phyloP scores from a whole-genome alignment of 768 basidiomycete genomes.

The Mycena indigotica region DNA sequence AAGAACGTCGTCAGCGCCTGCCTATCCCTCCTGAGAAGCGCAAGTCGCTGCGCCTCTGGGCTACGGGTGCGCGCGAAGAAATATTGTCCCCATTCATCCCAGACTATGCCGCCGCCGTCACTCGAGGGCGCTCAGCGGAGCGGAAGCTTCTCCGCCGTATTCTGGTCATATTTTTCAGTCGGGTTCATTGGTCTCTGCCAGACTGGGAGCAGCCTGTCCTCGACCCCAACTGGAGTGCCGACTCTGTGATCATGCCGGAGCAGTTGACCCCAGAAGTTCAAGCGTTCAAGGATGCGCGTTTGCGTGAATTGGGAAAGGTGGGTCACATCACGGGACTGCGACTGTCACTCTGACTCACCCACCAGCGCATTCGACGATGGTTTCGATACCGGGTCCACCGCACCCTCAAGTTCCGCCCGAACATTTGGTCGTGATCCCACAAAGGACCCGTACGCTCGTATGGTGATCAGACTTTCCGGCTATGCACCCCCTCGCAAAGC shows the following conservation, averaged over 20 bases:
- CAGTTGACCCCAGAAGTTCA: background rate
- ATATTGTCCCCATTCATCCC: background rate
- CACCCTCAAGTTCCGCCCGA: background rate
- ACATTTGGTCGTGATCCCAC: background rate
- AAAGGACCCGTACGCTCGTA: background rate
- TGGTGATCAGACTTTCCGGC: background rate
- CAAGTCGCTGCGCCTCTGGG: slow-evolving; percentile 1
- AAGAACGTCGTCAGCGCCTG: too few species aligned
- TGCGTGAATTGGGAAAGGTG: background rate
- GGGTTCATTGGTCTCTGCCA: background rate
- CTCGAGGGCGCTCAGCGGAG: background rate
- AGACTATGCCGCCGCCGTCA: background rate
- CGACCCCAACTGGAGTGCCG: background rate
- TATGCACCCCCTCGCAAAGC: background rate
- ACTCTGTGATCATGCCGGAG: background rate
- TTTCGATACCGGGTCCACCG: background rate
- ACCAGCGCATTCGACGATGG: slow-evolving; percentile 11
- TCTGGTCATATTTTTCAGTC: background rate
- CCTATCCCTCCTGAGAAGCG: background rate
- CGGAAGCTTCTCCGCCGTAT: background rate
- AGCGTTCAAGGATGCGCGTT: background rate
- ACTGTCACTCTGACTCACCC: background rate
- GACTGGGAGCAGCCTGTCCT: background rate
- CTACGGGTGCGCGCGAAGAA: background rate
- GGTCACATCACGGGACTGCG: background rate